Base-by-base conservation (phyloP, 148 eudicot genomes). In the Rhododendron simsii region DNA sequence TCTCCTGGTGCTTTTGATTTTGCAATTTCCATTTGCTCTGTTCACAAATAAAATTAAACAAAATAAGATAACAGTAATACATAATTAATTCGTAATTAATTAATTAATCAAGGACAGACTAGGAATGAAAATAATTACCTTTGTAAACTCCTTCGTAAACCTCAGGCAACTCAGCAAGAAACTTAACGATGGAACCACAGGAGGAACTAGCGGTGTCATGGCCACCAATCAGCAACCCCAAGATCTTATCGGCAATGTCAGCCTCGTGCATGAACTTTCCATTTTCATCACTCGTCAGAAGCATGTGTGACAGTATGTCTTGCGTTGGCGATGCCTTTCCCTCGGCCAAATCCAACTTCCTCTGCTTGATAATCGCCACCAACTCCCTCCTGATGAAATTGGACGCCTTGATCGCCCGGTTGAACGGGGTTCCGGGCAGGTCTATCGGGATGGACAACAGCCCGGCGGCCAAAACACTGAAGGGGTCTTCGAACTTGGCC, bases 141-240 rank as follows among this genome's bases (percentile, higher is more conserved):
- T 67, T 44, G 13, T 44, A 20, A 18, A 83, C 75, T 61, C 71
- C 84, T 59, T 83, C 21, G 26, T 61, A 83, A 14, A 83, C 84
- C 75, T 83, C 53, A 37, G 84, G 84, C 20, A 59, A 71, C 84
- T 83, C 84, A 21, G 84, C 84, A 2, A 83, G 84, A 14, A 83
- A 63, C 84, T 83, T 83, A 15, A 61, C 71, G n/a, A 83, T 83
- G 50, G 75, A 83, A 65, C 48, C 48, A 8, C 69, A 67, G 6
- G 77, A 14, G 35, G 84, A 83, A 13, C 71, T 83, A 20, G 71
- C 61, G 5, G 84, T 83, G 84, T 83, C 84, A 63, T 83, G 71
- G 75, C 84, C 71, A 59, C 84, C 84, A 39, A 59, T 1, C 71
- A 83, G 21, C 51, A 83, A 63, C 2, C 84, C 84, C 69, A 83